These are phyloP conservation scores for Aspergillus felis DNA, from an alignment of 2,329 filamentous ascomycete genomes.

Conservation along the genomic window DNA sequence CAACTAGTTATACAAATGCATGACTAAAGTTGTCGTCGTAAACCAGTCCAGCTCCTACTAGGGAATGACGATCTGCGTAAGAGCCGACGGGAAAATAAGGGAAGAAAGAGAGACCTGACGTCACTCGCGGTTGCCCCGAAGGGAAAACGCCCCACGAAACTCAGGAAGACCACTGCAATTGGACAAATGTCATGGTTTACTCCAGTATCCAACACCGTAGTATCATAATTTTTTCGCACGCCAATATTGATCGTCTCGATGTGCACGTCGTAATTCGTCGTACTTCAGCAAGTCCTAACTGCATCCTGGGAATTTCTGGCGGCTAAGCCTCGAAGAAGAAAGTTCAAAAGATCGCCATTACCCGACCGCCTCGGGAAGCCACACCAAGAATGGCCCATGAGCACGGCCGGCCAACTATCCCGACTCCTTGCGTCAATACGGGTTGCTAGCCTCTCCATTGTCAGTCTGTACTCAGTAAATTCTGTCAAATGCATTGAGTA, in stretches of 20 bases:
- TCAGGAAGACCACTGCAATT: not conserved
- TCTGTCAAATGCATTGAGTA: not conserved
- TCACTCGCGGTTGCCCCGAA: slow-evolving; percentile 1
- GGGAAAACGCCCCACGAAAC: not conserved
- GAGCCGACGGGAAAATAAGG: not conserved
- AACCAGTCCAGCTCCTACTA: not conserved
- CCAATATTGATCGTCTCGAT: not conserved
- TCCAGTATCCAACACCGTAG: not conserved
- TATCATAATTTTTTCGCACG: not conserved
- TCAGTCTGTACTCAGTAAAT: slow-evolving; percentile 7
- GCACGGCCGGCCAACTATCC: slow-evolving; percentile 13
- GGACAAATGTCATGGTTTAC: not conserved
- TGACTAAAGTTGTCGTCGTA: not conserved
- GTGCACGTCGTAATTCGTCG: not conserved
- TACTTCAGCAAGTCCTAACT: not conserved
- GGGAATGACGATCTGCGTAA: not conserved
- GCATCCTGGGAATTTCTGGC: not conserved
- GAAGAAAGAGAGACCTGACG: not conserved
- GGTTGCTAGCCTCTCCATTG: slow-evolving; percentile 15
- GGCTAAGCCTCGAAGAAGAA: not conserved
- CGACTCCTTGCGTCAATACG: slow-evolving; percentile 26
- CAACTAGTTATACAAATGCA: not conserved
- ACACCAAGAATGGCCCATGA: slow-evolving; percentile 9
- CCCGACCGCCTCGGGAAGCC: slow-evolving; percentile 14
- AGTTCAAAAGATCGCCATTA: not conserved